Evolutionary conservation across 768 basidiomycete species (phyloP).

Genomic region (Hydnomerulius pinastri): DNA sequence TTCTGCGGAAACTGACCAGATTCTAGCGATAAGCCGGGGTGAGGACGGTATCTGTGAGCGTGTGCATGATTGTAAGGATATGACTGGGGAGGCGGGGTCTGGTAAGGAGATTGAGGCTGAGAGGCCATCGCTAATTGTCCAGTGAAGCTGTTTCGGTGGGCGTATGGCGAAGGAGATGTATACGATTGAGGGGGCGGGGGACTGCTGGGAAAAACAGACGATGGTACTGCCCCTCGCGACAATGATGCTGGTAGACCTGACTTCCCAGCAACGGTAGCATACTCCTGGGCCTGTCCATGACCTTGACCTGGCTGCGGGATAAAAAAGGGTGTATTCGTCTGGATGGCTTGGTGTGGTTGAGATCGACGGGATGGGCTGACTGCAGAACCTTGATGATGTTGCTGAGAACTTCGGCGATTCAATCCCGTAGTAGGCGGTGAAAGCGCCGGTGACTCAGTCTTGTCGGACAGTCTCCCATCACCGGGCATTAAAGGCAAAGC

Average conservation of each 20-base stretch:
- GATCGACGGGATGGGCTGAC: not conserved
- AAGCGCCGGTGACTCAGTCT: not conserved
- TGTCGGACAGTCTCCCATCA: slow-evolving; percentile 5
- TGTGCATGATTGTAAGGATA: slow-evolving; percentile 36
- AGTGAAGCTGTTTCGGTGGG: slow-evolving; percentile 37
- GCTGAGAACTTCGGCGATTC: not conserved
- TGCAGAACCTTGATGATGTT: not conserved
- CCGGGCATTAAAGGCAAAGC: slow-evolving; percentile 3
- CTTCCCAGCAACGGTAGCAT: not conserved
- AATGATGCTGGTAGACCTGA: not conserved
- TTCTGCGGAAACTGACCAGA: slow-evolving; percentile 40
- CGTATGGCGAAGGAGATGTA: slow-evolving; percentile 31
- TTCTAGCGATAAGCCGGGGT: slow-evolving; percentile 33
- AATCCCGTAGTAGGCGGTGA: not conserved
- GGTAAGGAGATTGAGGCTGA: slow-evolving; percentile 34
- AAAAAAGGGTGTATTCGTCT: slow-evolving; percentile 2
- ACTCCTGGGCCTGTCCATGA: not conserved
- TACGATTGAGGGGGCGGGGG: slow-evolving; percentile 20
- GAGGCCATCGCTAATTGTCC: slow-evolving; percentile 51
- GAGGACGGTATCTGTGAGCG: slow-evolving; percentile 38
- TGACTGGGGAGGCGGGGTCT: slow-evolving; percentile 31
- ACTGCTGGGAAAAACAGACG: slow-evolving; percentile 25
- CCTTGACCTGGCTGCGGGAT: not conserved
- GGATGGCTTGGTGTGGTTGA: slow-evolving; percentile 3
- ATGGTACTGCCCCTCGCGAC: not conserved